Percentiles rank a stretch among this genome's conserved stretches.
Conservation (phyloP, 2,329 filamentous ascomycete genomes). For the Exophiala mesophila region DNA sequence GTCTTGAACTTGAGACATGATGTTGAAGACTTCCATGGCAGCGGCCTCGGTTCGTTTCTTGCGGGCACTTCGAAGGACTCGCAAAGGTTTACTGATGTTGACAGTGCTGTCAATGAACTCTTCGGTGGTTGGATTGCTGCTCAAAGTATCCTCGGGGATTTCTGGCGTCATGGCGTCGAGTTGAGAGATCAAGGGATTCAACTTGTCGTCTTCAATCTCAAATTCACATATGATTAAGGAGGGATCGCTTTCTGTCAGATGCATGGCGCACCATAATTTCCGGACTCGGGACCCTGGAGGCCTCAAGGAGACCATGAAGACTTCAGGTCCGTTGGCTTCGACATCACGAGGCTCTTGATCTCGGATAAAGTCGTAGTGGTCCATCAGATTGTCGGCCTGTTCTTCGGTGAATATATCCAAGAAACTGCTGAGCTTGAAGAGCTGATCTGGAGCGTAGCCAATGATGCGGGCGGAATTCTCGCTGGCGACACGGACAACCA, state of each 20-base stretch:
- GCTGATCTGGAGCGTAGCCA: constrained; percentile 68
- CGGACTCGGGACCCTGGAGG: constrained; percentile 50
- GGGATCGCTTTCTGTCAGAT: constrained; percentile 63
- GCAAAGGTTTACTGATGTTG: constrained; percentile 69
- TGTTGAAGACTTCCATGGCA: constrained; percentile 89
- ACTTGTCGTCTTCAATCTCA: constrained; percentile 71
- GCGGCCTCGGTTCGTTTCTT: constrained; percentile 74
- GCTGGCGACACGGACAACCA: constrained; percentile 69
- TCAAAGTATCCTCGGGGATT: constrained; percentile 67
- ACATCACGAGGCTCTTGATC: constrained; percentile 72
- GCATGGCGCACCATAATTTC: constrained; percentile 85
- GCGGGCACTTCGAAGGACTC: constrained; percentile 68
- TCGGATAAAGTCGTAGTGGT: constrained; percentile 82
- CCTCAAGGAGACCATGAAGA: constrained; percentile 74
- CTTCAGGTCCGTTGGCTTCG: constrained; percentile 70
- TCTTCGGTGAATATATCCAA: constrained; percentile 80
- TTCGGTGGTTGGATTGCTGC: constrained; percentile 66
- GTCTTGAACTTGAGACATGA: constrained; percentile 87
- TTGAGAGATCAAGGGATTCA: constrained; percentile 62
- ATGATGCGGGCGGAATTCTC: constrained; percentile 74
- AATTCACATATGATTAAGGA: constrained; percentile 82
- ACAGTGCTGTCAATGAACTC: constrained; percentile 72
- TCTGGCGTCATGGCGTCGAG: constrained; percentile 55
- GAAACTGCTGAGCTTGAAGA: constrained; percentile 71
- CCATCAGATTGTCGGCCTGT: constrained; percentile 74